Evolutionary conservation across 2,329 filamentous ascomycete genomes (phyloP), one percentile per base, ranked within the genome.

Genomic region (Calycina herbarum): DNA sequence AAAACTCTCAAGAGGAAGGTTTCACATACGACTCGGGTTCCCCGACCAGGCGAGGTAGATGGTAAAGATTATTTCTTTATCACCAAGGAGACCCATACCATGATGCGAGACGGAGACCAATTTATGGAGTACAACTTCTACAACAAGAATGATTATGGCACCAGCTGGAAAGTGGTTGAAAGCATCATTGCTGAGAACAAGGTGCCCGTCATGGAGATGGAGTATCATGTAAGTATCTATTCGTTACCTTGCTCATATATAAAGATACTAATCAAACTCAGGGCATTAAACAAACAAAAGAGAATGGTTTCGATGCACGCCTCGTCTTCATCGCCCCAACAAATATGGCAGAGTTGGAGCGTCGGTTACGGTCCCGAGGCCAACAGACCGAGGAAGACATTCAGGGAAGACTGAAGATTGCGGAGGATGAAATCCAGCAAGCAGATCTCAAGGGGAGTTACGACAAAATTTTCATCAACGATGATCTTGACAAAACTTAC

Each of bases 1-100:
- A 84, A 86, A 61, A 86, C 86, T 24, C 93, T 94, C 72, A 87
- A 83, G 24, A 79, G 77, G 59, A 84, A 86, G 10, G 76, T 82
- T 15, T 80, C 80, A 13, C 84, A 89, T 71, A 86, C 86, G 2
- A 86, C 83, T 3, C 79, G 85, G 17, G 76, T 78, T 31, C 78
- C 82, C 2, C 73, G 73, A 8, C 82, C 83, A 17, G 82, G 81
- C 5, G 86, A 88, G 71, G 73, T 78, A n/a, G 76, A 81, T 45
- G 85, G 83, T 38, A 77, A 80, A 64, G 77, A 82, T 62, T 87
- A 82, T 69, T 79, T 85, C 67, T 87, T 87, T 65, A 85, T 91
- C 54, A 82, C 82, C 59, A 74, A 78, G 4, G 82, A 82, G 61
- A 79, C 82, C 17, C 89, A 88, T 72, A 82, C 84, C 69, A 79